phyloP scores from a whole-genome alignment of 179 eudicot species.

The Gypsophila paniculata region DNA sequence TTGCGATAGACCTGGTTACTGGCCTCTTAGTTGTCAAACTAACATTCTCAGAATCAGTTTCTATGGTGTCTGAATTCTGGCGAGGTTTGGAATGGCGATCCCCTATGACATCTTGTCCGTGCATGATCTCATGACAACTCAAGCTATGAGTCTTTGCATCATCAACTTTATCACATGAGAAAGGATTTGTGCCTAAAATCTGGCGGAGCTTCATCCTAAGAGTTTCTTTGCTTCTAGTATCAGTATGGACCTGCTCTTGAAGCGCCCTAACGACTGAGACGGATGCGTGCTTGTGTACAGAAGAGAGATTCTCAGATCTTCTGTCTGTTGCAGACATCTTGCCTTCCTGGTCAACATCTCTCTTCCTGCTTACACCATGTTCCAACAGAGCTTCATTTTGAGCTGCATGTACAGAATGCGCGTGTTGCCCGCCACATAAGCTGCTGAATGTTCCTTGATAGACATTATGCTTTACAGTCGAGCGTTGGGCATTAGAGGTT shows the following conservation, averaged over 20 bases:
- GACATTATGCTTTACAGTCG: constrained; percentile 22
- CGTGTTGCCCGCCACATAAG: constrained; percentile 18
- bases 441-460: constrained; percentile 22
- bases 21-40: constrained; percentile 39
- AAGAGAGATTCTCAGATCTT: constrained; percentile 24
- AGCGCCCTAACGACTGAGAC: constrained; percentile 30
- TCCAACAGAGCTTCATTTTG: constrained; percentile 27
- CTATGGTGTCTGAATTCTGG: constrained; percentile 70
- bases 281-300: constrained; percentile 31
- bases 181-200: constrained; percentile 55
- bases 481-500: constrained; percentile 22
- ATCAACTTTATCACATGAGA: constrained; percentile 35
- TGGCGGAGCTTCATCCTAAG: constrained; percentile 75
- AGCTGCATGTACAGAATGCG: constrained; percentile 20
- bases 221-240: constrained; percentile 38
- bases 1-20: constrained; percentile 49
- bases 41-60: constrained; percentile 64
- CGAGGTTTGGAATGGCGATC: constrained; percentile 34
- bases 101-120: constrained; percentile 24
- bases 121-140: constrained; percentile 33
- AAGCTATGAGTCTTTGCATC: constrained; percentile 28
- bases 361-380: constrained; percentile 31
- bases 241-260: constrained; percentile 37
- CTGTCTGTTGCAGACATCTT: constrained; percentile 25
- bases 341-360: constrained; percentile 25